Evolutionary conservation across 106 monocot species (phyloP), one percentile per base, ranked within the genome.

Genomic region (Dendrobium chrysotoxum): DNA sequence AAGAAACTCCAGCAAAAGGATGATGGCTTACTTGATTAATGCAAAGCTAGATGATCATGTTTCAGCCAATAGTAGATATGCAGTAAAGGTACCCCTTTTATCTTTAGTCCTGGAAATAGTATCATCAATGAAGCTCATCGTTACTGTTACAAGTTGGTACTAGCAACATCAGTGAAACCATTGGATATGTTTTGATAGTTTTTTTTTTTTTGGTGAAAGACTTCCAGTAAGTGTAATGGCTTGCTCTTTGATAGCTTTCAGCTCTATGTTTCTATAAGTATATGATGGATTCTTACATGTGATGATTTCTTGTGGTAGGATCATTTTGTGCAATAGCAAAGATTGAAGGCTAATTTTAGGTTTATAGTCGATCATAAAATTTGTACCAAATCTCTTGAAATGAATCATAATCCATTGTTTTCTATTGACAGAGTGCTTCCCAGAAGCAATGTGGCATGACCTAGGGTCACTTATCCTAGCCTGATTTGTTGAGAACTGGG

Each of bases 1-100:
- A 85, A 88, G 83, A 92, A 85, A 82, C 87, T 88, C 1, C 86
- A 87, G 55, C 79, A 81, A 47, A 55, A 78, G 38, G 28, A 31
- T 9, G 58, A 80, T 73, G n/a, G 76, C 6, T 76, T 67, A 50
- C 68, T 77, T 79, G 82, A 87, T 35, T 86, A 70, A 73, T 35
- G 35, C 35, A 35, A 71, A 71, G 7, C 64, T 65, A 65, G 64
- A 25, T 65, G 23, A 26, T 65, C 64, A 26, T 2, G 64, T 65
- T 26, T 50, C 50, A 50, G 64, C n/a, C 64, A 7, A 65, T 8
- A 8, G 64, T 10, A 9, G 26, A 65, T 65, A n/a, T 65, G n/a
- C 26, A 25, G 1, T 1, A 23, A 26, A 65, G 64, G 64, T 65
- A 65, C 25, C 0, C 18, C 26, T 1, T 23, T 26, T 65, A 65